Percentiles rank a stretch among this genome's conserved stretches.
Conservation (phyloP, 495 filamentous ascomycete genomes). For the Thermothielavioides terrestris region DNA sequence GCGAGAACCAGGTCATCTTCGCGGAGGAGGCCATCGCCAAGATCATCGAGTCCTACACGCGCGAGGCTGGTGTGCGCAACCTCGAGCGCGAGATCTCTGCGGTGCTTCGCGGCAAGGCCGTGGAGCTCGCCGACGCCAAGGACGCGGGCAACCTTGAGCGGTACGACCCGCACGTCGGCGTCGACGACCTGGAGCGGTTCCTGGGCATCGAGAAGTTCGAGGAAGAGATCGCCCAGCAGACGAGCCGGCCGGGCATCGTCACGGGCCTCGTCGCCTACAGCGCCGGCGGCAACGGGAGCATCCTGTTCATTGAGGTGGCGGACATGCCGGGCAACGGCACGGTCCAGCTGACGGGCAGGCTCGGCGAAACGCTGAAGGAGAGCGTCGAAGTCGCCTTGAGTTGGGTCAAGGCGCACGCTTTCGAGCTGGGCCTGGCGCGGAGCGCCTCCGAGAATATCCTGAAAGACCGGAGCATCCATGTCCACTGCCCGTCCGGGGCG, state of each 20-base stretch:
- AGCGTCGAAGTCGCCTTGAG: conserved; percentile 89
- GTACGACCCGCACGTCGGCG: conserved; percentile 65
- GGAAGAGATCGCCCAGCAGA: conserved; percentile 89
- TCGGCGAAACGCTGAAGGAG: conserved; percentile 97
- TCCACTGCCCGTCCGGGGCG: conserved; percentile 91
- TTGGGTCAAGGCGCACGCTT: conserved; percentile 96
- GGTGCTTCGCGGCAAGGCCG: conserved; percentile 90
- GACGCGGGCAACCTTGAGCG: conserved; percentile 59
- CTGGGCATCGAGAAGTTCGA: conserved; percentile 92
- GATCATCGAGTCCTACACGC: conserved; percentile 91
- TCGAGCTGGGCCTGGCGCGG: conserved; percentile 74
- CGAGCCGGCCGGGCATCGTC: conserved; percentile 82
- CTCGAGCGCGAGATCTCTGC: conserved; percentile 92
- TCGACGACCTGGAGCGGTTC: conserved; percentile 79
- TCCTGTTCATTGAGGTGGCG: conserved; percentile 96
- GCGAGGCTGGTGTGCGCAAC: conserved; percentile 95
- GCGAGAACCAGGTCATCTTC: conserved; percentile 61
- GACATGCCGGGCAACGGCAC: conserved; percentile 92
- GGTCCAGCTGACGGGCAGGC: conserved; percentile 94
- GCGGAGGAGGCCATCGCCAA: conserved; percentile 81
- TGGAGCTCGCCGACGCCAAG: conserved; percentile 83
- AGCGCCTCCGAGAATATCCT: conserved; percentile 86
- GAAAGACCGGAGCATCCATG: conserved; percentile 89
- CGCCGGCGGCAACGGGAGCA: conserved; percentile 86
- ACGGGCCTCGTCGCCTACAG: conserved; percentile 97